Evolutionary conservation across 2,329 filamentous ascomycete species (phyloP).

Genomic region (Penicillium polonicum): DNA sequence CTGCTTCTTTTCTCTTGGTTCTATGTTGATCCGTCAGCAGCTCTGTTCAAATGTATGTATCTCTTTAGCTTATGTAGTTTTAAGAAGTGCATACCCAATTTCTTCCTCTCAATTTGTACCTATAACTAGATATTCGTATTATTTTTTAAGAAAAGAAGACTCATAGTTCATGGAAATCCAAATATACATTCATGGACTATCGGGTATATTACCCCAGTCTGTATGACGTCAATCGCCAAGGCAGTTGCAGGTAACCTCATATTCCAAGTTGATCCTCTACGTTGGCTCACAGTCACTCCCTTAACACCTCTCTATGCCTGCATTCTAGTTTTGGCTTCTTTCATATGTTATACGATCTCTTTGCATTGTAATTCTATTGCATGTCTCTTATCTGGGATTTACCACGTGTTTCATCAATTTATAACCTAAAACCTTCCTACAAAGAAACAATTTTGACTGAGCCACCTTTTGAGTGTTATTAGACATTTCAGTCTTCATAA

Average conservation of each 20-base stretch:
- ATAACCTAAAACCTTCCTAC: background rate
- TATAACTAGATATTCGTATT: background rate
- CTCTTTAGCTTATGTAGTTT: slow-evolving; percentile 11
- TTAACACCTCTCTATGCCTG: background rate
- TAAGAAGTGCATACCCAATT: slow-evolving; percentile 20
- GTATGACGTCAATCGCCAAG: slow-evolving; percentile 8
- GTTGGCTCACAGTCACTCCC: background rate
- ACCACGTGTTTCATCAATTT: background rate
- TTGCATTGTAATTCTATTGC: background rate
- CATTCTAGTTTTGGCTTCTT: background rate
- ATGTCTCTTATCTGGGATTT: background rate
- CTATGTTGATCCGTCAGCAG: slow-evolving; percentile 14
- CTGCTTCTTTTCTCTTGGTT: slow-evolving; percentile 23
- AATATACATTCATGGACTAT: background rate
- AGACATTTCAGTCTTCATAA: background rate
- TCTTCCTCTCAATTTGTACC: background rate
- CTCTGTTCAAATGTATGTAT: slow-evolving; percentile 18
- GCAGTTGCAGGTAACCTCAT: background rate
- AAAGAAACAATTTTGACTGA: background rate
- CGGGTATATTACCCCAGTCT: background rate
- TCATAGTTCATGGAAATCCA: background rate
- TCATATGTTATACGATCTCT: background rate
- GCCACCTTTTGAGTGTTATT: background rate
- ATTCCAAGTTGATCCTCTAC: background rate
- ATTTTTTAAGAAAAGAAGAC: too few relatives aligned